A percentile compares a stretch with the other conserved stretches of the same genome.
Evolutionary conservation across 2,329 filamentous ascomycete species (phyloP).

Genomic region (Sporothrix variecibatus): DNA sequence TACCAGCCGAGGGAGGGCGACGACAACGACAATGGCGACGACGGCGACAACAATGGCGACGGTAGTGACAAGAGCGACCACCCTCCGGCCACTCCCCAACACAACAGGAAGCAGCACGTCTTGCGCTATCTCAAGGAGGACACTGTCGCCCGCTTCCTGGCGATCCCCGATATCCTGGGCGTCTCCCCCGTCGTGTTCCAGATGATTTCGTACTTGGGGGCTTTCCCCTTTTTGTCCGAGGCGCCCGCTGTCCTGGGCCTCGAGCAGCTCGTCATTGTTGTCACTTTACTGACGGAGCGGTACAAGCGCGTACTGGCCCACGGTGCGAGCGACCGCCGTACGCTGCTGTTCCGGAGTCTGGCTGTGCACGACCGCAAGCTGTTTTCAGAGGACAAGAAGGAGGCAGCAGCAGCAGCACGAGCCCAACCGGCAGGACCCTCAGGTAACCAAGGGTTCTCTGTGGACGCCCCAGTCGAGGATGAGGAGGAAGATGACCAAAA

Average conservation of each 20-base stretch:
- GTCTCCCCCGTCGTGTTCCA: constrained; percentile 71
- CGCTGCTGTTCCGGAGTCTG: constrained; percentile 69
- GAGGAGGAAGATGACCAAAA: constrained; percentile 16
- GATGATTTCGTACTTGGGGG: constrained; percentile 69
- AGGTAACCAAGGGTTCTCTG: constrained; percentile 45
- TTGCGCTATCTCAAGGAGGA: constrained; percentile 69
- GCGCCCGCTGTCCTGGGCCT: constrained; percentile 70
- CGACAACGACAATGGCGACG: background rate
- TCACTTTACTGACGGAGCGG: constrained; percentile 71
- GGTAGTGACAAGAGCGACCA: background rate
- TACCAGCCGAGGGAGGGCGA: background rate
- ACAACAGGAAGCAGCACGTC: constrained; percentile 37
- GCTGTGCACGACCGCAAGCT: constrained; percentile 68
- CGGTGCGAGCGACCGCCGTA: constrained; percentile 59
- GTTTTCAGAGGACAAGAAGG: constrained; percentile 35
- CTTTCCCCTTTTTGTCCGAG: constrained; percentile 72
- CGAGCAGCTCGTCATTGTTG: constrained; percentile 70
- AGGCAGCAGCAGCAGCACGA: constrained; percentile 26
- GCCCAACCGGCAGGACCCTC: background rate
- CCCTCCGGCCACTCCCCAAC: background rate
- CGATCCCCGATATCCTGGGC: constrained; percentile 69
- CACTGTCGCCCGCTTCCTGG: constrained; percentile 70
- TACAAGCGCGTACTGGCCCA: constrained; percentile 64
- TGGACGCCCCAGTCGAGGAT: constrained; percentile 49
- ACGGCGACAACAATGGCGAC: background rate